Base-by-base conservation (phyloP, 2,329 filamentous ascomycete genomes). In the Xylariaceae sp. region DNA sequence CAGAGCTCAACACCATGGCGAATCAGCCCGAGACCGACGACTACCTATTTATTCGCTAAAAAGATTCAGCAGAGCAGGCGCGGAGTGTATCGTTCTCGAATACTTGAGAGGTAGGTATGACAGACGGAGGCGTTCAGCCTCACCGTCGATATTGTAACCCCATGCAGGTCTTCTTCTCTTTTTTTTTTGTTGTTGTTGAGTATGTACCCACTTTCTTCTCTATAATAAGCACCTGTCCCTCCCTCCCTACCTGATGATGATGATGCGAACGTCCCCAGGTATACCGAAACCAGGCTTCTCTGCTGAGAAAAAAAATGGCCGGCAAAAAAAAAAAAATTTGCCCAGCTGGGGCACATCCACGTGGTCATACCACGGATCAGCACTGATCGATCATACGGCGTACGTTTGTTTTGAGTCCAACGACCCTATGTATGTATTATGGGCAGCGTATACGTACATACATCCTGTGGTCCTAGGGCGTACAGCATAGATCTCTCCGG, bases 81-180 rank as follows among this genome's bases (percentile, higher is more conserved):
- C 35, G 23, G n/a, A 55, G 48, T 58, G 52, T 52, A 47, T 39
- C 52, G 51, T 55, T 45, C 45, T 53, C 51, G 48, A 49, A 39
- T 37, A 55, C 54, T 54, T 59, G 11, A 35, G 10, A 18, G 47
- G 53, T 37, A 48, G 47, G 53, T 37, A 48, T 53, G 30, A 51
- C 37, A 54, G 23, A 54, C 30, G 10, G 10, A 42, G 47, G 23
- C 34, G 35, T 34, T 44, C 58, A 58, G 61, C 53, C 61, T 54
- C 61, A 61, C 58, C 56, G 56, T 58, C 58, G 55, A 58, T 60
- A 62, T 58, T 63, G 56, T 53, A 61, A 63, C 58, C 51, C 30
- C 23, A 56, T 53, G 56, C 53, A 53, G 54, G 53, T 58, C 45
- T 18, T 18, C 17, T 18, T 7, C 11, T 15, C 44, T 47, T 47